A percentile compares a stretch with the other conserved stretches of the same genome.
phyloP scores from a whole-genome alignment of 306 rosid species.

The Quercus dentata region DNA sequence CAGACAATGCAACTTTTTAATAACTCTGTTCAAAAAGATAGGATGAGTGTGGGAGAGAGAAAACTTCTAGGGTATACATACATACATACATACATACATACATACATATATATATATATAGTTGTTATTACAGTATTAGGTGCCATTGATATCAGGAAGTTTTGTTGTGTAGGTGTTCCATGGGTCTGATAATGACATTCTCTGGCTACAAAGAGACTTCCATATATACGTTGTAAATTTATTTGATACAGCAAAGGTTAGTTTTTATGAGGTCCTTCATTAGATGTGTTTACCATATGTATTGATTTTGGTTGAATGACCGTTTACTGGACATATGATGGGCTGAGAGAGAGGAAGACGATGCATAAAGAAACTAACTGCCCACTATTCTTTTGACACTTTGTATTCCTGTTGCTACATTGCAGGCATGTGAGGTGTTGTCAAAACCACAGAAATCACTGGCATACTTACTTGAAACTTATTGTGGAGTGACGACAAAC shows the following conservation, averaged over 20 bases:
- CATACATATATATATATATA: background rate
- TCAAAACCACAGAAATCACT: constrained; percentile 90
- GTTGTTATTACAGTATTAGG: background rate
- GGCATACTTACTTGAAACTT: constrained; percentile 87
- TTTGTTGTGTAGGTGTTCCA: constrained; percentile 77
- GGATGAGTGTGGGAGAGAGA: background rate
- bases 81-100: background rate
- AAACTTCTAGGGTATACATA: background rate
- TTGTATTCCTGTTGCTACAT: constrained; percentile 12
- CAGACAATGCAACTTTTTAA: background rate
- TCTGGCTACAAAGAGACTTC: constrained; percentile 95
- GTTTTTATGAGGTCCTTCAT: constrained; percentile 5
- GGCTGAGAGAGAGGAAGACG: background rate
- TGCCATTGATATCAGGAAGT: constrained; percentile 16
- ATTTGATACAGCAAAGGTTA: constrained; percentile 89
- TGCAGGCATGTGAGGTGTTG: constrained; percentile 93
- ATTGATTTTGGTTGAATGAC: constrained; percentile 1
- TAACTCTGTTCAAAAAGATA: background rate
- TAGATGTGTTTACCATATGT: constrained; percentile 6
- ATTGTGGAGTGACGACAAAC: constrained; percentile 78
- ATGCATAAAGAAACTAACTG: constrained; percentile 15
- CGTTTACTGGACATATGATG: background rate
- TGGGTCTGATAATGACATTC: constrained; percentile 89
- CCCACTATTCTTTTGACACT: constrained; percentile 1
- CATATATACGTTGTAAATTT: constrained; percentile 83